These are phyloP conservation scores for Sechiopsis laciniata DNA, from an alignment of 306 rosid species.

Conservation along the genomic window DNA sequence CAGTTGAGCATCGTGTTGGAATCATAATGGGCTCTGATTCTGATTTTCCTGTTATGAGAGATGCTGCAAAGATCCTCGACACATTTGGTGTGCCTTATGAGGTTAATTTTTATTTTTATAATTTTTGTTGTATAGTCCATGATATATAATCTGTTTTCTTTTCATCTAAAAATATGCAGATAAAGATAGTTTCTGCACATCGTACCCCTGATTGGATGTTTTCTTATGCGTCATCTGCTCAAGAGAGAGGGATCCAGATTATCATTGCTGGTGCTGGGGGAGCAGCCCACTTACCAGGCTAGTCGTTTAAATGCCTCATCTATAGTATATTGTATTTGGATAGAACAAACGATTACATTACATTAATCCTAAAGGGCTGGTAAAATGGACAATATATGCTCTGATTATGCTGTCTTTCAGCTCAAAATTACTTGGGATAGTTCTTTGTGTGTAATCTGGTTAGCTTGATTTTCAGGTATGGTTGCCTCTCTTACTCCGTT, in stretches of 20 bases:
- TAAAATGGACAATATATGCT: neutral
- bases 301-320: constrained; percentile 18
- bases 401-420: neutral
- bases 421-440: constrained; percentile 1
- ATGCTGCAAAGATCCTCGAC: constrained; percentile 66
- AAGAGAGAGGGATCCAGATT: constrained; percentile 59
- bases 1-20: constrained; percentile 67
- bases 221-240: constrained; percentile 64
- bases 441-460: neutral
- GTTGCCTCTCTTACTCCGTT: constrained; percentile 77
- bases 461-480: constrained; percentile 55
- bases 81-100: constrained; percentile 67
- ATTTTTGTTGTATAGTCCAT: neutral
- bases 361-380: neutral
- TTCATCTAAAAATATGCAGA: constrained; percentile 38
- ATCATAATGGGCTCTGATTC: constrained; percentile 96
- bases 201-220: constrained; percentile 77
- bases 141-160: neutral
- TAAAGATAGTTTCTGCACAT: constrained; percentile 83
- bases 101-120: constrained; percentile 31
- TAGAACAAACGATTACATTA: neutral
- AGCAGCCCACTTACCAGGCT: constrained; percentile 91
- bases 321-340: constrained; percentile 15
- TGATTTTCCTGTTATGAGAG: constrained; percentile 89
- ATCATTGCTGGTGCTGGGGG: constrained; percentile 97